These are phyloP conservation scores for Smallanthus sonchifolius DNA, from an alignment of 129 eudicot genomes.

Conservation along the genomic window DNA sequence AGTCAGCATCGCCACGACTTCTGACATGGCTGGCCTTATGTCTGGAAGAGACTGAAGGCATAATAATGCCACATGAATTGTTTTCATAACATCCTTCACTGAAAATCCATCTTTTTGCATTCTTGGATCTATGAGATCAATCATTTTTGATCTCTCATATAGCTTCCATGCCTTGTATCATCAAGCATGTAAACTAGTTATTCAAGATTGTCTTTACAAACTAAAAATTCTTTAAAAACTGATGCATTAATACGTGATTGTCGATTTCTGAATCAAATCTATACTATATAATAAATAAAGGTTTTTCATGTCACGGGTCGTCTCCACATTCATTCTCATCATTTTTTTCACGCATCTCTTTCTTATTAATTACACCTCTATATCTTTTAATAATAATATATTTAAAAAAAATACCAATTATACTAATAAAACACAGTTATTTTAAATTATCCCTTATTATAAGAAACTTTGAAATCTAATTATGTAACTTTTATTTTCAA, in stretches of 20 bases:
- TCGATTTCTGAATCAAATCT: neutral
- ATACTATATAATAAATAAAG: too few relatives aligned
- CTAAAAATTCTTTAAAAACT: neutral
- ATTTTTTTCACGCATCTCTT: too few relatives aligned
- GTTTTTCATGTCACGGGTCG: too few relatives aligned
- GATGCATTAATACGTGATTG: neutral
- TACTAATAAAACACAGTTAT: too few relatives aligned
- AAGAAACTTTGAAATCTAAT: too few relatives aligned
- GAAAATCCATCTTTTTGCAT: slow-evolving; percentile 49
- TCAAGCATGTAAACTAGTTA: slow-evolving; percentile 11
- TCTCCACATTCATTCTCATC: too few relatives aligned
- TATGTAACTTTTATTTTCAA: too few relatives aligned
- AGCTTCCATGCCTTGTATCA: slow-evolving; percentile 73
- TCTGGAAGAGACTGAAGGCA: slow-evolving; percentile 63
- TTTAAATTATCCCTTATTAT: too few relatives aligned
- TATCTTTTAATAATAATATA: too few relatives aligned
- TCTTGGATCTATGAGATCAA: slow-evolving; percentile 58
- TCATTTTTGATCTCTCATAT: slow-evolving; percentile 59
- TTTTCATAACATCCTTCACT: slow-evolving; percentile 56
- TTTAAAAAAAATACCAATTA: too few relatives aligned
- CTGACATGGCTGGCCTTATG: slow-evolving; percentile 73
- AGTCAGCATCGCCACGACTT: slow-evolving; percentile 62
- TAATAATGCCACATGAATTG: slow-evolving; percentile 52
- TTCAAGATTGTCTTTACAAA: neutral
- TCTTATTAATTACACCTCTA: too few relatives aligned